Evolutionary conservation across 2,329 filamentous ascomycete genomes (phyloP), one percentile per base, ranked within the genome.

Genomic region (Talaromyces atroroseus): DNA sequence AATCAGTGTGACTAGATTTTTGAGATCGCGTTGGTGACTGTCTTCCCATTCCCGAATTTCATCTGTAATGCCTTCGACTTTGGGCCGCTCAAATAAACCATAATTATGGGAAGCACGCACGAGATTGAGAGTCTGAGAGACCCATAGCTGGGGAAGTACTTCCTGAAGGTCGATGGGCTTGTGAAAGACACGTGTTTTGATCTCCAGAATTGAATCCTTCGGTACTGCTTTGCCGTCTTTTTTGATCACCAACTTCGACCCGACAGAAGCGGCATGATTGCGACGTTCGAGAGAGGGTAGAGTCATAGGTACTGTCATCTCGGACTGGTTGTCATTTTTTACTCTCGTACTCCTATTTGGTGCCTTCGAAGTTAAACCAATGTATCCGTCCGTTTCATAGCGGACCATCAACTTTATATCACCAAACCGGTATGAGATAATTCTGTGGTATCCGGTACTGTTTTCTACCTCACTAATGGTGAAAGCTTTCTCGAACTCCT

Each of bases 91-190:
- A 58, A 79, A 79, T 1, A 53, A n/a, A 34, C 76, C 76, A 1
- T 58, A 55, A 2, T 60, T 46, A 59, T 79, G 74, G 59, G 76
- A 76, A 1, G 74, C 76, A 32, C 72, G 69, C n/a, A 79, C 74
- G 34, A 79, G 73, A 42, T 75, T 76, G 0, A 73, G 71, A 1
- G 76, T 79, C 64, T 79, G 76, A 5, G 74, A 78, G 16, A 70
- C 59, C 76, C 76, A 80, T 21, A 79, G 68, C 63, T 78, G 75
- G 2, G 74, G 58, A 23, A 67, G 67, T 29, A 77, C 62, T 5
- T 76, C 67, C 8, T 60, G 0, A 12, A 78, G 52, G 2, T 59
- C n/a, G 16, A 79, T 59, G 20, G 52, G 63, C 44, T 67, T 74
- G 26, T 67, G 61, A 4, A 42, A 34, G n/a, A 67, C 63, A 1